Base-by-base conservation (phyloP, 2,329 filamentous ascomycete genomes). In the Botrytis pseudocinerea region DNA sequence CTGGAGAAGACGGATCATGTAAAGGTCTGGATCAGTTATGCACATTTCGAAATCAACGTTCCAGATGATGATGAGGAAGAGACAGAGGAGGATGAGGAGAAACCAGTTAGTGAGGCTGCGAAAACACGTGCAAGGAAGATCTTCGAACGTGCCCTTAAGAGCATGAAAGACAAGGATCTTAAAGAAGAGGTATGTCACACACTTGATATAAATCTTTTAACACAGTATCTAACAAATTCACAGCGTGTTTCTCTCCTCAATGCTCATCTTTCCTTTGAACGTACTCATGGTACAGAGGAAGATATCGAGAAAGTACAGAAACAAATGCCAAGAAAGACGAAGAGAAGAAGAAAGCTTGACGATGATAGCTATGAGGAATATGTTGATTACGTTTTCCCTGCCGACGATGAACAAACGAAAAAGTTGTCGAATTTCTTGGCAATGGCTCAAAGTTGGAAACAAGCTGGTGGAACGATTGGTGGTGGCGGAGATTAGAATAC, bases 1-100 rank as follows among this genome's bases (percentile, higher is more conserved):
- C 87, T 99, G 61, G 87, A 93, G 79, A 98, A 97, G 89, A 97
- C 96, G n/a, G 92, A 96, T 80, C 96, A 99, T 81, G 94, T 98
- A 86, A 99, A 98, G 86, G 96, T 99, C 74, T 99, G 96, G 96
- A 97, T 96, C 82, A 95, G 93, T 82, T 99, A 95, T 83, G 96
- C 96, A n/a, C 93, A 97, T 82, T 98, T 99, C 80, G 96, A 99
- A 83, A 93, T 98, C 85, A 95, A 96, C 81, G 91, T 97, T 0
- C 94, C 94, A 62, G 94, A 97, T 73, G 88, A 85, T 20, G 86
- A 88, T 32, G 89, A 89, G 70, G 89, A 92, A 60, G 90, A 86
- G 18, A 84, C 83, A 6, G 84, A 85, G 18, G 85, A 87, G 16
- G 86, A 86, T 4, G 85, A 88, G 32, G 84, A 91, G 83, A 87